These are phyloP conservation scores for Boletus eberwhitei DNA, from an alignment of 768 basidiomycete species.

Conservation along the genomic window DNA sequence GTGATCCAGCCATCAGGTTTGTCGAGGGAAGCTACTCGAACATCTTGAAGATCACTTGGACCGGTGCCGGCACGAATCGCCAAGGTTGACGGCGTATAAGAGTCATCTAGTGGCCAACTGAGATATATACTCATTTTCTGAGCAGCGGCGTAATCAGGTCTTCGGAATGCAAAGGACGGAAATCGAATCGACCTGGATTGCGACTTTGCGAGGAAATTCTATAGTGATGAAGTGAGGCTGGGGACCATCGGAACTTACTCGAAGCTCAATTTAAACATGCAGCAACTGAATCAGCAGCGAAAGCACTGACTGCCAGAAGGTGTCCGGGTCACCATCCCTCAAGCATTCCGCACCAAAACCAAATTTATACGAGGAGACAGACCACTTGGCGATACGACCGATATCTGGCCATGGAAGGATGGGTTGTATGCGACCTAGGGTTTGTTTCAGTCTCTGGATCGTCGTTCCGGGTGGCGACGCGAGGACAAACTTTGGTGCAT, in stretches of 20 bases:
- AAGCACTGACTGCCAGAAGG: constrained; percentile 92
- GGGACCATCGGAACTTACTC: constrained; percentile 80
- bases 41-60: constrained; percentile 88
- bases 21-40: constrained; percentile 77
- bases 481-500: constrained; percentile 35
- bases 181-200: constrained; percentile 65
- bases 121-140: constrained; percentile 88
- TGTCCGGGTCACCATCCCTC: constrained; percentile 82
- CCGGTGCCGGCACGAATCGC: constrained; percentile 91
- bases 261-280: not conserved
- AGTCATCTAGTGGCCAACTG: constrained; percentile 83
- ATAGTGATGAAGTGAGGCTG: constrained; percentile 96
- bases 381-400: constrained; percentile 88
- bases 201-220: constrained; percentile 87
- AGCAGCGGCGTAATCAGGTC: not conserved
- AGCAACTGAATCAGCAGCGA: not conserved
- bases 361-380: constrained; percentile 94
- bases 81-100: constrained; percentile 92
- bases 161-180: not conserved
- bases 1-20: constrained; percentile 95
- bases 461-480: not conserved
- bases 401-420: constrained; percentile 76
- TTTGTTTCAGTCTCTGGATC: not conserved
- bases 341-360: constrained; percentile 94
- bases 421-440: constrained; percentile 42